Base-by-base conservation (phyloP, 345 rosid species). In the Luvunga scandens region DNA sequence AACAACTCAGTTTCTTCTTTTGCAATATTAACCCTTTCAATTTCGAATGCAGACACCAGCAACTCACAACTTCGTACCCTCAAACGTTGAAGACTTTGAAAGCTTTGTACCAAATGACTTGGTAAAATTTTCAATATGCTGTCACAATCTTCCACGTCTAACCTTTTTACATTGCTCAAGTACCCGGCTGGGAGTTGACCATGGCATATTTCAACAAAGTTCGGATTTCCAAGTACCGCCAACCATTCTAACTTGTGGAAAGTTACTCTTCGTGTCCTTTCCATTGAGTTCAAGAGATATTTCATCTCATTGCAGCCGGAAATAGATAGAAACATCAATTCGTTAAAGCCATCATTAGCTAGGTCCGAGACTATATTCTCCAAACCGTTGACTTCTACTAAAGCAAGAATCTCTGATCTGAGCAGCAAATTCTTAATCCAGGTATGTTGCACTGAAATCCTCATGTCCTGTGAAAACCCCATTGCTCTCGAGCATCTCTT, bases 211-310 rank as follows among this genome's bases (percentile, higher is more conserved):
- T 75, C 50, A 30, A 33, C 19, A 22, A 75, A 75, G 10, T 33
- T 45, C 2, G 0, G 21, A 19, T 1, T 31, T 0, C 16, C 0
- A 5, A 0, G 0, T 2, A 66, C 4, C 0, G 0, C 0, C 28
- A 75, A 24, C n/a, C n/a, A 7, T 31, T 66, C 65, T 9, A 75
- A 8, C 33, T 50, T 66, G 31, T 2, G 42, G 31, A 75, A 33
- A 21, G n/a, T 22, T 14, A 27, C 65, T 12, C 21, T 18, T 9
- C 0, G 22, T 5, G 27, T 14, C 18, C 2, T 8, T 13, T 33
- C 30, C 30, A 39, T 12, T 7, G 76, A 2, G 33, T 36, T 39
- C 6, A 39, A 0, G 30, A 68, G 33, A 68, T 2, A 68, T n/a
- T 67, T 38, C 39, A 36, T 6, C 2, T 10, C 30, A 10, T 2